Evolutionary conservation across 768 basidiomycete species (phyloP), one percentile per base, ranked within the genome.

Genomic region (Rickenella mellea): DNA sequence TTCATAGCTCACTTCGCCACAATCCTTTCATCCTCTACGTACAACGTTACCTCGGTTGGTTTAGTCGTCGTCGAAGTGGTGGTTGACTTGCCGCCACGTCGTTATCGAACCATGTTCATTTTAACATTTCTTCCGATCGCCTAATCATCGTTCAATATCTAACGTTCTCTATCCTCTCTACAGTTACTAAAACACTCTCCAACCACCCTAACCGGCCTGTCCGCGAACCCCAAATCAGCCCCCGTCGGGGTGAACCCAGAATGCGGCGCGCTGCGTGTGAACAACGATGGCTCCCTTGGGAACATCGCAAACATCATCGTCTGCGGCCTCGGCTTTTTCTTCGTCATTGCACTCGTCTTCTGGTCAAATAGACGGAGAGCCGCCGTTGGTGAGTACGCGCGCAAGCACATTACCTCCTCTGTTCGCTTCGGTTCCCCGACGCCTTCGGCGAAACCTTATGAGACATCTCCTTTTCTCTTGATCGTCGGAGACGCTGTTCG

Each of bases 291-390:
- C 21, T 74, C 76, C 4, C 61, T 89, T 6, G 88, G 83, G 50
- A 89, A 91, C 67, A 74, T 87, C 48, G 91, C 91, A 45, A 87
- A 96, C 57, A 80, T 92, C 56, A 69, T 89, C 47, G 71, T 75
- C 4, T 94, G 88, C 51, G 82, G 69, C n/a, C 54, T 89, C 39
- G 82, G 82, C 53, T 62, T 90, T 46, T 33, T 87, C 22, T 54
- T 83, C 51, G 62, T 77, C n/a, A 48, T 69, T 19, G 57, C 57
- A 27, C 69, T 98, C 30, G 68, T 88, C 29, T 63, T 67, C 25
- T 57, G 70, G 36, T 74, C 79, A 11, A 68, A 71, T 43, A 64
- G 79, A 39, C 65, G 94, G 41, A 82, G 79, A 53, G 94, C 93
- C 9, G 94, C 94, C 14, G 94, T 97, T 27, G 93, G 90, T 66